Percentiles rank a stretch among this genome's conserved stretches.
These are phyloP conservation scores for Populus hybrid DNA, from an alignment of 441 rosid genomes.

Conservation along the genomic window DNA sequence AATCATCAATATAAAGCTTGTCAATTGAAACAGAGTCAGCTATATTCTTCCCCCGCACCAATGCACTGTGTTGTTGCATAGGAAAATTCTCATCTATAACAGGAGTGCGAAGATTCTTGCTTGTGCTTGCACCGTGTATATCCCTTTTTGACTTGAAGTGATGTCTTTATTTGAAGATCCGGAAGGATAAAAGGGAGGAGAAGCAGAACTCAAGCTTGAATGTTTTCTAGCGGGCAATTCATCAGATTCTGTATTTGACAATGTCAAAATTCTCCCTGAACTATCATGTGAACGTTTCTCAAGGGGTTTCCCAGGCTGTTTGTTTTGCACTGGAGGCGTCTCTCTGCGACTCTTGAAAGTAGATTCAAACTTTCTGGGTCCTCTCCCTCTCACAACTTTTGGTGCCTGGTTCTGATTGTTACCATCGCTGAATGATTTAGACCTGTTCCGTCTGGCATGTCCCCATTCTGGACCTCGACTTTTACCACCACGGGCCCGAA, in stretches of 20 bases:
- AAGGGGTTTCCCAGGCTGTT: constrained; percentile 46
- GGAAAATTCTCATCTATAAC: constrained; percentile 35
- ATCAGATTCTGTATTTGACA: constrained; percentile 46
- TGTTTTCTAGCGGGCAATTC: constrained; percentile 42
- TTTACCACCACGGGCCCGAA: constrained; percentile 57
- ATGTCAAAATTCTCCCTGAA: constrained; percentile 39
- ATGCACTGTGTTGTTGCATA: constrained; percentile 32
- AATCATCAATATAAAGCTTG: constrained; percentile 54
- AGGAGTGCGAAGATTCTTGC: constrained; percentile 37
- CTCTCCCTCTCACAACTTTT: constrained; percentile 75
- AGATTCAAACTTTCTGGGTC: constrained; percentile 68
- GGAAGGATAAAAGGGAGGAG: constrained; percentile 97
- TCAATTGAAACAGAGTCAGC: constrained; percentile 50
- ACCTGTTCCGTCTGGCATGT: constrained; percentile 48
- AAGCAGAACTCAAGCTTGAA: constrained; percentile 86
- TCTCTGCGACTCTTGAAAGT: constrained; percentile 48
- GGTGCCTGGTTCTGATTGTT: constrained; percentile 53
- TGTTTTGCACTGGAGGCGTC: constrained; percentile 45
- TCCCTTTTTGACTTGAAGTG: constrained; percentile 50
- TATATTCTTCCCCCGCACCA: constrained; percentile 43
- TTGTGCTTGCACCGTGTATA: constrained; percentile 45
- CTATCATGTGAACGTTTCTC: constrained; percentile 40
- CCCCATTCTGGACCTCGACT: constrained; percentile 52
- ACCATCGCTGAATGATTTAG: constrained; percentile 42
- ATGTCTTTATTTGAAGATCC: constrained; percentile 62